Conservation (phyloP, 2,329 filamentous ascomycete species). For the Celoporthe dispersa region DNA sequence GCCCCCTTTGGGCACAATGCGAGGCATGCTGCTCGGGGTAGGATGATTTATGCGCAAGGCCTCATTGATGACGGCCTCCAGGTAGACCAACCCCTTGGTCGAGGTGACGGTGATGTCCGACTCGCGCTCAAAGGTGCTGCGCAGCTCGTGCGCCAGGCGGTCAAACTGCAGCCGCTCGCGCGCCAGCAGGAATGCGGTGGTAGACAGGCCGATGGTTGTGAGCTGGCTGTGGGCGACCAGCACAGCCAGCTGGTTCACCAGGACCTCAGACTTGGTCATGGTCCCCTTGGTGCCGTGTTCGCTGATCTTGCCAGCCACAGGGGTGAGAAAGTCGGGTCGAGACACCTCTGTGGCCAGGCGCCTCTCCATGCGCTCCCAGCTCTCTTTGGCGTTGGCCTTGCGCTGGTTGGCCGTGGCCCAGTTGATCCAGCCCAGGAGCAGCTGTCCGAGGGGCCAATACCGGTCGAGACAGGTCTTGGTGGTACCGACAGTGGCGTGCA, state of each 20-base stretch:
- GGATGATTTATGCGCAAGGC: slow-evolving; percentile 43
- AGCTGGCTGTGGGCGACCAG: slow-evolving; percentile 30
- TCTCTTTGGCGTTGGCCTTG: slow-evolving; percentile 21
- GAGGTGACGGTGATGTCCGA: slow-evolving; percentile 40
- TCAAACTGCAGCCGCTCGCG: neutral
- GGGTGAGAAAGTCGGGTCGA: slow-evolving; percentile 23
- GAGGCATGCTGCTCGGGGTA: slow-evolving; percentile 24
- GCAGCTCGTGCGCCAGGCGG: slow-evolving; percentile 38
- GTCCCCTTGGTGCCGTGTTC: slow-evolving; percentile 18
- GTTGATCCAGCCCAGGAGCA: slow-evolving; percentile 23
- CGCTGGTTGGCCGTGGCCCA: slow-evolving; percentile 18
- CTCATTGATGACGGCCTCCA: slow-evolving; percentile 45
- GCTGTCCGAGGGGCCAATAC: slow-evolving; percentile 23
- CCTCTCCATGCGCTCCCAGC: slow-evolving; percentile 15
- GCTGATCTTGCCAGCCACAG: slow-evolving; percentile 14
- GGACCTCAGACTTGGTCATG: slow-evolving; percentile 22
- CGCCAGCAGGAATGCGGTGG: slow-evolving; percentile 23
- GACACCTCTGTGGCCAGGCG: slow-evolving; percentile 16
- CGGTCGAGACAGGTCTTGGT: slow-evolving; percentile 21
- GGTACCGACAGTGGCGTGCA: slow-evolving; percentile 6
- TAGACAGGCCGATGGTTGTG: slow-evolving; percentile 21
- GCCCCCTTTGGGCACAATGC: slow-evolving; percentile 21
- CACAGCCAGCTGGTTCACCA: slow-evolving; percentile 28
- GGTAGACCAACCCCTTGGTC: slow-evolving; percentile 38
- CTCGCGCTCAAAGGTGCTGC: slow-evolving; percentile 37